These are phyloP conservation scores for Bipolaris victoriae DNA, from an alignment of 2,329 filamentous ascomycete genomes.

Conservation along the genomic window DNA sequence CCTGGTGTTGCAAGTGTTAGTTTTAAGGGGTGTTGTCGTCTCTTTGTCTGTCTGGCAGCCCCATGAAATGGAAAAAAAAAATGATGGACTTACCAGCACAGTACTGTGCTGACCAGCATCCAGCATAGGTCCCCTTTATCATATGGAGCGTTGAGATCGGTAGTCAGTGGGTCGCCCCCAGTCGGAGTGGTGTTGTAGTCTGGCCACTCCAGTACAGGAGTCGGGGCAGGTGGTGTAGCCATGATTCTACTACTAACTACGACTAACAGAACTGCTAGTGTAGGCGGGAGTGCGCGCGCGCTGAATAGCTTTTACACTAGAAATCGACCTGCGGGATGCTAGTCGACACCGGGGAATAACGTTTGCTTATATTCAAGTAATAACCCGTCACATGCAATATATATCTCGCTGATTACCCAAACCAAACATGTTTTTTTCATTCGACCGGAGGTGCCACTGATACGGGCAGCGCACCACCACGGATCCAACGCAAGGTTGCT, in stretches of 20 bases:
- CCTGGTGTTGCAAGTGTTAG: constrained; percentile 17
- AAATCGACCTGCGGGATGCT: neutral
- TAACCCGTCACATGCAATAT: constrained; percentile 20
- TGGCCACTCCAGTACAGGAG: constrained; percentile 51
- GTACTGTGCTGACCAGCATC: constrained; percentile 44
- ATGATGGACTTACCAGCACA: constrained; percentile 35
- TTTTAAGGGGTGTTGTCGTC: neutral
- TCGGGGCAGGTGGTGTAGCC: constrained; percentile 36
- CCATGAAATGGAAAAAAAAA: neutral
- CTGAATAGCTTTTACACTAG: neutral
- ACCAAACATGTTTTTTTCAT: neutral
- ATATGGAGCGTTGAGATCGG: constrained; percentile 54
- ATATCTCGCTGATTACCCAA: constrained; percentile 7
- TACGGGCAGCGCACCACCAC: constrained; percentile 5
- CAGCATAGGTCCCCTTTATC: constrained; percentile 57
- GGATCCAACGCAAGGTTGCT: neutral
- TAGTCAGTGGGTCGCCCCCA: constrained; percentile 54
- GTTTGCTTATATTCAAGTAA: neutral
- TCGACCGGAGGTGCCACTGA: constrained; percentile 6
- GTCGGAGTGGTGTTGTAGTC: constrained; percentile 51
- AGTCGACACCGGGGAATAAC: neutral
- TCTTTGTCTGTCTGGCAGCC: too few species aligned
- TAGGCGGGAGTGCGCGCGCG: neutral
- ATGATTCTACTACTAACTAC: constrained; percentile 16
- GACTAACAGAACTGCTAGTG: neutral